Evolutionary conservation across 1,284 basidiomycete genomes (phyloP).

Genomic region (Naganishia cerealis): DNA sequence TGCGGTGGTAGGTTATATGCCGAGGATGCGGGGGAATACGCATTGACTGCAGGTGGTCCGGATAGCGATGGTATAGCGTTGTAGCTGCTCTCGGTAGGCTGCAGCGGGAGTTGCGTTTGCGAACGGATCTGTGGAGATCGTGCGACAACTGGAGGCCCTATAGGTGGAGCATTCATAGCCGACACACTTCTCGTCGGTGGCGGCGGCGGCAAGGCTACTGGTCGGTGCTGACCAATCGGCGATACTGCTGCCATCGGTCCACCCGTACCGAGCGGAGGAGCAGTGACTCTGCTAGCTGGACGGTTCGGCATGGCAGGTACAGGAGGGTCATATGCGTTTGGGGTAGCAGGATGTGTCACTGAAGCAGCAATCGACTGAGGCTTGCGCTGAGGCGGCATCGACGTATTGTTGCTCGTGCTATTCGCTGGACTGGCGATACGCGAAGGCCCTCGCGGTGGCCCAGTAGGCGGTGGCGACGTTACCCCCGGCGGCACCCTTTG

Average conservation of each 20-base stretch:
- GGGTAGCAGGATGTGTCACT: conserved; percentile 6
- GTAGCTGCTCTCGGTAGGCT: not conserved
- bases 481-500: conserved; percentile 4
- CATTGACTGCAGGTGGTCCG: not conserved
- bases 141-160: not conserved
- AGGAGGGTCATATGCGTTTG: conserved; percentile 29
- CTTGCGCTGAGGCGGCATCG: conserved; percentile 2
- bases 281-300: conserved; percentile 17
- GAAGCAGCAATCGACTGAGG: conserved; percentile 6
- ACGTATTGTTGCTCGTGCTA: not conserved
- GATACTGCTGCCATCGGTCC: not conserved
- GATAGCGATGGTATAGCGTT: not conserved
- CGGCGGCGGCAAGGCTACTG: not conserved
- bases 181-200: not conserved
- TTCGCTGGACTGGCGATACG: conserved; percentile 10
- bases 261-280: not conserved
- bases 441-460: conserved; percentile 29
- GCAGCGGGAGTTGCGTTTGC: not conserved
- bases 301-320: conserved; percentile 22
- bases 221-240: not conserved
- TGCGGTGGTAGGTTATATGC: not conserved
- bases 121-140: not conserved
- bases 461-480: conserved; percentile 29
- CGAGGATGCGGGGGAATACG: not conserved
- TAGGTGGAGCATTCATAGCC: not conserved